phyloP scores from a whole-genome alignment of 2,329 filamentous ascomycete genomes.

The Talaromyces islandicus region DNA sequence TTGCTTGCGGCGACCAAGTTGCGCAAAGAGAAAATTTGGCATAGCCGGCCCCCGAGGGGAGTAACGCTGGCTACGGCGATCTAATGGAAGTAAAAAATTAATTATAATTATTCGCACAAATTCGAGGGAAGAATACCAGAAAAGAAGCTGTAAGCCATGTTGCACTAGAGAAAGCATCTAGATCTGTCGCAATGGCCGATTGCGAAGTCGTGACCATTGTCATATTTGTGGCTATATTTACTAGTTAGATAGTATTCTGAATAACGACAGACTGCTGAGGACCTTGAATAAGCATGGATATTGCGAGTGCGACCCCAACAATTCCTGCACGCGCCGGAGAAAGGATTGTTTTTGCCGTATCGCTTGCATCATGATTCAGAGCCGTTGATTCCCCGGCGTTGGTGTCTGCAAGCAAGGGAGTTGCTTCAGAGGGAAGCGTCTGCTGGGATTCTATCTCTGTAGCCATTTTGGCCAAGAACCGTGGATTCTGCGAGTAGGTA shows the following conservation, averaged over 20 bases:
- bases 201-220: conserved; percentile 77
- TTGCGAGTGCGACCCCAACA: conserved; percentile 18
- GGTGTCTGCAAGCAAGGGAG: conserved; percentile 2
- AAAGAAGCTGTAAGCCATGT: conserved; percentile 80
- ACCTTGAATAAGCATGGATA: conserved; percentile 23
- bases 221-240: conserved; percentile 57
- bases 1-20: conserved; percentile 35
- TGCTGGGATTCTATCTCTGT: conserved; percentile 1
- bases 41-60: conserved; percentile 65
- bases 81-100: conserved; percentile 31
- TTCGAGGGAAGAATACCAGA: conserved; percentile 40
- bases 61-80: conserved; percentile 55
- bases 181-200: conserved; percentile 66
- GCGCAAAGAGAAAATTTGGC: conserved; percentile 66
- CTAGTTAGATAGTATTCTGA: not conserved
- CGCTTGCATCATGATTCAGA: not conserved
- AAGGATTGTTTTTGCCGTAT: not conserved
- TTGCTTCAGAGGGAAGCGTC: not conserved
- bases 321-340: conserved; percentile 11
- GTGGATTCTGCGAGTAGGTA: not conserved
- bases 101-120: conserved; percentile 13
- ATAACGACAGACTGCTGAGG: not conserved
- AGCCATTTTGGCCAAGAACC: not conserved
- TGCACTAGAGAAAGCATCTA: conserved; percentile 65
- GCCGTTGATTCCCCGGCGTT: not conserved